Base-by-base conservation (phyloP, 2,329 filamentous ascomycete species). In the Chaetomium sp. region DNA sequence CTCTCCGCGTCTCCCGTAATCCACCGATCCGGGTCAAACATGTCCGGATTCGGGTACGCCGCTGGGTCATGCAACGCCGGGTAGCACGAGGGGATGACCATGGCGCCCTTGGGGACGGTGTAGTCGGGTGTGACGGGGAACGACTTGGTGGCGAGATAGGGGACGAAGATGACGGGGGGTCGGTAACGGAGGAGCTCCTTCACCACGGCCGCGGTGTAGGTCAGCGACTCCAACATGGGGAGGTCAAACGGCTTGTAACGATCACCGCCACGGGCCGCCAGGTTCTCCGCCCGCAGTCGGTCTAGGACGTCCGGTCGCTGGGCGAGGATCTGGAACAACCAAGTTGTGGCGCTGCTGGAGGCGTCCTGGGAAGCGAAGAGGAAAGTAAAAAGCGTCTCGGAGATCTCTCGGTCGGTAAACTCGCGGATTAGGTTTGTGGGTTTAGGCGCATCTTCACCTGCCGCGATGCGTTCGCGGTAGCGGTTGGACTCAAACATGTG, bases 291-390 rank as follows among this genome's bases (percentile, higher is more conserved):
- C 47, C 92, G 88, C 55, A 99, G 82, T 65, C 89, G 89, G 68
- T 91, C 88, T 53, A 97, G 79, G 52, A 95, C 79, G 58, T 97
- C 92, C 12, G 92, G 92, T 61, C 91, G 87, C 74, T 97, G 90
- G 47, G 94, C 91, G 76, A 90, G 86, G 67, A 90, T 81, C 76
- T 99, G 94, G 80, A 96, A 96, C 62, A 97, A 75, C 91, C 94
- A 97, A 52, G 91, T 96, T 66, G 82, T 84, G 59, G 94, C 92
- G 67, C 89, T 95, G 74, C 88, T 94, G 60, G 94, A 96, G 62
- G 94, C 94, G 72, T 99, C 94, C 74, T 97, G 94, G 2, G 91
- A 96, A 59, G 92, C 92, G 73, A 97, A 97, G 59, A 97, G 79
- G 78, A 97, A 96, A 49, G 92, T 95, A 76, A 96, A 96, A 67